phyloP scores from a whole-genome alignment of 2,329 filamentous ascomycete genomes.

The Claviceps quebecensis region DNA sequence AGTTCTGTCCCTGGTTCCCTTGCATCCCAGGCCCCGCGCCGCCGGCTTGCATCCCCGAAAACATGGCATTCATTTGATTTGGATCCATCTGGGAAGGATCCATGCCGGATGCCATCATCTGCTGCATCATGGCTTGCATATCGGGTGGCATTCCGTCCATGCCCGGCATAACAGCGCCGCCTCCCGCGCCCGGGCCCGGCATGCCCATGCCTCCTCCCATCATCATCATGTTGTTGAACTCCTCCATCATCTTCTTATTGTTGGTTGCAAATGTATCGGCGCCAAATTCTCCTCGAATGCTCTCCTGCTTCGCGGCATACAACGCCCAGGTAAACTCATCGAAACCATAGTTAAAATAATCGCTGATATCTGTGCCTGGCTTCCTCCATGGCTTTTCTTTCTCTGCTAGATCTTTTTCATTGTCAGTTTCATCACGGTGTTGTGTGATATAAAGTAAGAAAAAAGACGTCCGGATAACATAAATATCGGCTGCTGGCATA shows the following conservation, averaged over 20 bases:
- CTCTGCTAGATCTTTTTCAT: constrained; percentile 45
- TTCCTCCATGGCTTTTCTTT: constrained; percentile 92
- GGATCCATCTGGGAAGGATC: constrained; percentile 55
- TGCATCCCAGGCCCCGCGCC: constrained; percentile 30
- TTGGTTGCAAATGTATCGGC: constrained; percentile 48
- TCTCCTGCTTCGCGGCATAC: constrained; percentile 81
- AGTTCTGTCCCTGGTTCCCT: constrained; percentile 37
- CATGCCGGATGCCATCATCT: constrained; percentile 53
- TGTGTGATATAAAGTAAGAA: background rate
- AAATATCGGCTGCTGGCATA: background rate
- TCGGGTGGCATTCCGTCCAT: constrained; percentile 53
- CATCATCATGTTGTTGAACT: constrained; percentile 57
- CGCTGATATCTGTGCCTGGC: constrained; percentile 84
- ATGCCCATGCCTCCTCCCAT: constrained; percentile 37
- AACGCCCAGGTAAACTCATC: constrained; percentile 97
- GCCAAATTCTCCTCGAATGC: constrained; percentile 60
- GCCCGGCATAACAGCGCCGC: constrained; percentile 31
- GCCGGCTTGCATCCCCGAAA: constrained; percentile 39
- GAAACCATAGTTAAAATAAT: constrained; percentile 99
- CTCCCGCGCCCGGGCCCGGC: constrained; percentile 22
- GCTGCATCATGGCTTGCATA: constrained; percentile 57
- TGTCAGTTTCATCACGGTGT: background rate
- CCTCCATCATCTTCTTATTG: constrained; percentile 68
- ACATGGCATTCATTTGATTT: constrained; percentile 43
- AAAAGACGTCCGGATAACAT: background rate